Base-by-base conservation (phyloP, 208 protist genomes). In the Trypanosoma scelopori region DNA sequence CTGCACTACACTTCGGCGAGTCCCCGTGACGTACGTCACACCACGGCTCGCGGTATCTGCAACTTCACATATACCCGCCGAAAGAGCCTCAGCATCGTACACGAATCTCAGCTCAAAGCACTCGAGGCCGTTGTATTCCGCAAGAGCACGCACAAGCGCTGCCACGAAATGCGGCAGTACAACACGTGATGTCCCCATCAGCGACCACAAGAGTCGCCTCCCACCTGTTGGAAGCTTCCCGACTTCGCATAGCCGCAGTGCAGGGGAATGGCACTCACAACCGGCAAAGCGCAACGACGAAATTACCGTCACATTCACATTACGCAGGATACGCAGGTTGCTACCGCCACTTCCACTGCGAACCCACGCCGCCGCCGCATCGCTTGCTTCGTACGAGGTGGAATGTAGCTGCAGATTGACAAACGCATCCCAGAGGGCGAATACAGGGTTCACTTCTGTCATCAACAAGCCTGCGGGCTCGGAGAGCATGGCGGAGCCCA, bases 361-460 rank as follows among this genome's bases (percentile, higher is more conserved):
- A 22, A 41, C 20, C 32, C 45, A 25, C 3, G 18, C 12, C 28
- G 18, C 12, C 28, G 32, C 23, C 20, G n/a, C 35, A 45, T 30
- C 43, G 25, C 35, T 15, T 50, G 43, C n/a, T 13, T 30, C 49
- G 28, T 13, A 23, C 16, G 45, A 18, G 32, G 61, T 53, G 48
- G 43, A 12, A 22, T 81, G 53, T 5, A 92, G 69, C 0, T 79
- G 82, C 7, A 89, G 52, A 43, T 78, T 74, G 27, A 84, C 28
- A 43, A 92, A 57, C 3, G 73, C 69, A 42, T 87, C 79, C 79
- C 80, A 89, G n/a, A 65, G 47, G 3, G 49, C 82, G 50, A 72
- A 74, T 23, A 91, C 77, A 22, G 84, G 77, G 59, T 89, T 82
- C 20, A 85, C 55, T 15, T 81, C 77, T 0, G 47, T 65, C 7